Evolutionary conservation across 129 eudicot species (phyloP).

Genomic region (Artemisia annua): DNA sequence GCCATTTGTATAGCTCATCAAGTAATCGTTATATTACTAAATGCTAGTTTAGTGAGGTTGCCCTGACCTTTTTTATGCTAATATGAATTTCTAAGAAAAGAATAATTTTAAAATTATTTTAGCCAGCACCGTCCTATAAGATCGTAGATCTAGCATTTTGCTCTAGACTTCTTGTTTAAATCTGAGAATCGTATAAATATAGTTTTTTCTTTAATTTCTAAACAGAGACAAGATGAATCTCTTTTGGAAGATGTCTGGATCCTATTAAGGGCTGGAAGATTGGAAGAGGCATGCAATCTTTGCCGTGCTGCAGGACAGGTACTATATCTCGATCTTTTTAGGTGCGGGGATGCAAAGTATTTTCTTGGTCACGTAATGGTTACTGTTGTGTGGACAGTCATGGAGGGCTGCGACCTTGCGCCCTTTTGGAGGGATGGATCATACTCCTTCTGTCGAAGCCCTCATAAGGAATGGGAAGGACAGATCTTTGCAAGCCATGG

Average conservation of each 20-base stretch:
- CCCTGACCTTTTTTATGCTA: neutral
- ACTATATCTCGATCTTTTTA: slow-evolving; percentile 18
- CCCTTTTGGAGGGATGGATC: slow-evolving; percentile 76
- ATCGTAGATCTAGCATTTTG: neutral
- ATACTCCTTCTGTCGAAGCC: slow-evolving; percentile 70
- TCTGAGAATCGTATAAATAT: neutral
- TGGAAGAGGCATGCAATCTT: slow-evolving; percentile 93
- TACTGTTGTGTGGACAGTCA: slow-evolving; percentile 49
- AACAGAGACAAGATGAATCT: slow-evolving; percentile 94
- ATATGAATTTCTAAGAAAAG: neutral
- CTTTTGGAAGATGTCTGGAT: slow-evolving; percentile 97
- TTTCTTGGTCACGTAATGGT: slow-evolving; percentile 7
- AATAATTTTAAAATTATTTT: neutral
- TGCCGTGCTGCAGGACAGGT: slow-evolving; percentile 99
- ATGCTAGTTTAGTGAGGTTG: slow-evolving; percentile 16
- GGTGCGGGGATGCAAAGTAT: neutral
- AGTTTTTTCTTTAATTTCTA: neutral
- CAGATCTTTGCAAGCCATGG: slow-evolving; percentile 87
- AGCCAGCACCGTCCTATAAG: neutral
- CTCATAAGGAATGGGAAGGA: slow-evolving; percentile 73
- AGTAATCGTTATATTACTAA: neutral
- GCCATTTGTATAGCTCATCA: slow-evolving; percentile 4
- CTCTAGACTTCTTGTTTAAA: neutral
- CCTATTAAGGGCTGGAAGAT: slow-evolving; percentile 79
- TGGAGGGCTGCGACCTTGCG: slow-evolving; percentile 93